Evolutionary conservation across 2,329 filamentous ascomycete genomes (phyloP).

Genomic region (Emmonsiellopsis sp.): DNA sequence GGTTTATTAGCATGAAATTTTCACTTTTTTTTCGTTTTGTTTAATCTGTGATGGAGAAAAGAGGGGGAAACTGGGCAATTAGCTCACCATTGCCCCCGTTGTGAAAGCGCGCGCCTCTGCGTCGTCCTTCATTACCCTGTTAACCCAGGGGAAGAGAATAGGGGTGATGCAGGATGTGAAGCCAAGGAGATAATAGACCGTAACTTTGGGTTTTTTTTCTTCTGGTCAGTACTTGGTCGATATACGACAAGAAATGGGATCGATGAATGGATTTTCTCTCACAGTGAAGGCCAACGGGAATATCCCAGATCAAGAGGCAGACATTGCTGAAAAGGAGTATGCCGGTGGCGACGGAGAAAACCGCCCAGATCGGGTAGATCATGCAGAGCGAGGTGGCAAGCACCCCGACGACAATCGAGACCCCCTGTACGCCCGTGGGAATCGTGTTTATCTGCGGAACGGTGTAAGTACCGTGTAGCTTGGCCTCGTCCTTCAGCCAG

Average conservation of each 20-base stretch:
- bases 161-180: conserved; percentile 19
- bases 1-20: no score
- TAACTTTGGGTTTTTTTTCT: conserved; percentile 5
- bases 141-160: conserved; percentile 20
- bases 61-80: not conserved
- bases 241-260: no score
- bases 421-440: conserved; percentile 18
- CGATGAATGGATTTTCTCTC: not conserved
- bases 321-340: conserved; percentile 25
- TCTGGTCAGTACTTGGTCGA: not conserved
- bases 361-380: conserved; percentile 26
- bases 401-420: conserved; percentile 19
- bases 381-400: conserved; percentile 24
- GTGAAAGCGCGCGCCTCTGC: conserved; percentile 23
- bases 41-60: not conserved
- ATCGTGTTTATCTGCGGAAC: conserved; percentile 21
- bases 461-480: conserved; percentile 16
- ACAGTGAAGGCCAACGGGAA: conserved; percentile 17
- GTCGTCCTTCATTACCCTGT: conserved; percentile 21
- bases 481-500: conserved; percentile 16
- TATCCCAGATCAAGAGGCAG: conserved; percentile 20
- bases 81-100: conserved; percentile 23
- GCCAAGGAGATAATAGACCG: conserved; percentile 16
- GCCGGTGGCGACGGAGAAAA: conserved; percentile 17
- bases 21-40: conserved; percentile 9